Evolutionary conservation across 768 basidiomycete genomes (phyloP).

Genomic region (Ramaria sp.): DNA sequence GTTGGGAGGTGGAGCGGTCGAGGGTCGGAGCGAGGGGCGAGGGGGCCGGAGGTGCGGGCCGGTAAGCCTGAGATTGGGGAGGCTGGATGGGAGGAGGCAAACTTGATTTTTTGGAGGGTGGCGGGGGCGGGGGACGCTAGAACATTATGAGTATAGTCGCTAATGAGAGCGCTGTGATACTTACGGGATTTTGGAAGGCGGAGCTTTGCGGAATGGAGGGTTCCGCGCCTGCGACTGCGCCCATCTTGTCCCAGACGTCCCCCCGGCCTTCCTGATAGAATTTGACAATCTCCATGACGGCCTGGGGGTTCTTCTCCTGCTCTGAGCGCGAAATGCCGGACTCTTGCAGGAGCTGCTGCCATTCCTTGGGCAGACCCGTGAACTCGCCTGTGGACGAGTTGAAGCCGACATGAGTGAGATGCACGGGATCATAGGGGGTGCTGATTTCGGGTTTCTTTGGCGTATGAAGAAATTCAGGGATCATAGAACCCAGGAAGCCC

Average conservation of each 20-base stretch:
- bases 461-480: conserved; percentile 60
- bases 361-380: conserved; percentile 95
- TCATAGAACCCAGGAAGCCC: conserved; percentile 53
- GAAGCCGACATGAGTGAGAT: conserved; percentile 98
- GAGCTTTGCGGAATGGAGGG: conserved; percentile 20
- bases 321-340: conserved; percentile 89
- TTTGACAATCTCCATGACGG: conserved; percentile 97
- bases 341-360: conserved; percentile 95
- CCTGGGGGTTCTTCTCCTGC: conserved; percentile 96
- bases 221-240: conserved; percentile 4
- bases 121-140: conserved; percentile 29
- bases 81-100: conserved; percentile 29
- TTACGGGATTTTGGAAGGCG: conserved; percentile 45
- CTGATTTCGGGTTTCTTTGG: conserved; percentile 85
- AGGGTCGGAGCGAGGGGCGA: conserved; percentile 66
- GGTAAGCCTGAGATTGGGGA: conserved; percentile 16
- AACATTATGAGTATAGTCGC: conserved; percentile 6
- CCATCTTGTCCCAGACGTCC: conserved; percentile 66
- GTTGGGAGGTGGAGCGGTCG: conserved; percentile 83
- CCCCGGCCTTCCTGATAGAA: conserved; percentile 74
- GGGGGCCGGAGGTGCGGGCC: conserved; percentile 54
- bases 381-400: conserved; percentile 98
- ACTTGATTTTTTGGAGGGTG: conserved; percentile 13
- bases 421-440: conserved; percentile 97
- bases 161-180: conserved; percentile 18